Conservation (phyloP, 2,329 filamentous ascomycete genomes). For the Fusarium mexicanum region DNA sequence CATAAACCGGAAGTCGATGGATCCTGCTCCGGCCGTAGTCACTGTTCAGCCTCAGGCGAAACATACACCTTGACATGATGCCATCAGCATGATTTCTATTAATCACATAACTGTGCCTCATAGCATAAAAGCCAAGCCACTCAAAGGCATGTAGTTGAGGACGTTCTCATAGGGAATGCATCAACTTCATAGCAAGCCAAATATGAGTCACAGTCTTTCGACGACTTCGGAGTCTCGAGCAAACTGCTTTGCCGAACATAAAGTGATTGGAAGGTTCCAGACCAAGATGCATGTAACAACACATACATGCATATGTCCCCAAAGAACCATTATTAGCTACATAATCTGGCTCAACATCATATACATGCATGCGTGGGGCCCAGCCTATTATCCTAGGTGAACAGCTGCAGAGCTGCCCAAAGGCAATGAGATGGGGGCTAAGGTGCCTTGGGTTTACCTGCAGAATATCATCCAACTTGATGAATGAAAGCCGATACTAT, state of each 20-base stretch:
- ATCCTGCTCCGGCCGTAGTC: background rate
- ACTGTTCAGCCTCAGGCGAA: background rate
- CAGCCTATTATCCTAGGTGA: background rate
- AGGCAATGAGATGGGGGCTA: background rate
- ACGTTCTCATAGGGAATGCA: background rate
- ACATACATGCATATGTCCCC: conserved; percentile 14
- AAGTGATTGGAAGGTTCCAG: conserved; percentile 1
- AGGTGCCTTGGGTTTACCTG: conserved; percentile 9
- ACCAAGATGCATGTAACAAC: conserved; percentile 8
- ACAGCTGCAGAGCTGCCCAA: conserved; percentile 27
- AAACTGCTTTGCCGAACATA: background rate
- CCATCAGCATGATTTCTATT: background rate
- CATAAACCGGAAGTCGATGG: background rate
- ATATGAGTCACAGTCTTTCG: conserved; percentile 7
- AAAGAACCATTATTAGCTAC: background rate
- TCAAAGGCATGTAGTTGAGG: background rate
- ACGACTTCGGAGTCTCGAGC: background rate
- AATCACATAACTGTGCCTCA: background rate
- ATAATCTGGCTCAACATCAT: background rate
- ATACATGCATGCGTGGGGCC: conserved; percentile 13
- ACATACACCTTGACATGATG: background rate
- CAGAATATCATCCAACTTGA: background rate
- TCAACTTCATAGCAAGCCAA: background rate
- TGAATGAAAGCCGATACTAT: background rate
- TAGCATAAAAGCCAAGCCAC: background rate